Evolutionary conservation across 345 rosid genomes (phyloP).

Genomic region (Brassica incana): DNA sequence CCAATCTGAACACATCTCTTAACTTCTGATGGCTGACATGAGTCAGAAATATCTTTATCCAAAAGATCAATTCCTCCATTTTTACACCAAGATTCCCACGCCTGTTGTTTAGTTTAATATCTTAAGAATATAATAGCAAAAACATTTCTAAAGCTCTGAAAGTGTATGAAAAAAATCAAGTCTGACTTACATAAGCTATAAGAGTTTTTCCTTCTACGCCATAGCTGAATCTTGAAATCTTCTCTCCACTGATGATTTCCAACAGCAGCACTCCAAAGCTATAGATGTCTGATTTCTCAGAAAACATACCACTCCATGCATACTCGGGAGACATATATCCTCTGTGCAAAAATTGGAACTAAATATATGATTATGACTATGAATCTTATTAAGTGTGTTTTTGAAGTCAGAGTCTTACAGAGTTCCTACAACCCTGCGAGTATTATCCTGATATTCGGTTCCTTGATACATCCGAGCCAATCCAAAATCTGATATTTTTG

Average conservation of each 20-base stretch:
- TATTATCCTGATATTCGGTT: slow-evolving; percentile 24
- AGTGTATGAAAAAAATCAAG: neutral
- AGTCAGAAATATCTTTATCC: slow-evolving; percentile 7
- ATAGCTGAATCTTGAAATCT: slow-evolving; percentile 27
- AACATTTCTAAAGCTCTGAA: too few relatives aligned
- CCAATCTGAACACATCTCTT: slow-evolving; percentile 26
- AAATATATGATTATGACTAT: neutral
- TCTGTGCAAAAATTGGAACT: slow-evolving; percentile 1
- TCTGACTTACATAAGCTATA: slow-evolving; percentile 26
- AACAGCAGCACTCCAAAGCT: slow-evolving; percentile 49
- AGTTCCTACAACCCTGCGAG: slow-evolving; percentile 32
- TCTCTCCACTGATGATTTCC: slow-evolving; percentile 26
- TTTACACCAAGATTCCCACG: slow-evolving; percentile 27
- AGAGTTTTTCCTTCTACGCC: slow-evolving; percentile 19
- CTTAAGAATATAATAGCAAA: too few relatives aligned
- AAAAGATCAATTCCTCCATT: slow-evolving; percentile 16
- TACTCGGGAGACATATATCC: slow-evolving; percentile 56
- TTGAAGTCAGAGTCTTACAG: neutral
- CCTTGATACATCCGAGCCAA: slow-evolving; percentile 36
- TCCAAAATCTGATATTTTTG: slow-evolving; percentile 38
- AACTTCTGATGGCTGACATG: slow-evolving; percentile 7
- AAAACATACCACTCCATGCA: slow-evolving; percentile 47
- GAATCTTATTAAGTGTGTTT: neutral
- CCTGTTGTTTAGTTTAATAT: slow-evolving; percentile 6
- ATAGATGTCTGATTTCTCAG: slow-evolving; percentile 48